A percentile compares a stretch with the other conserved stretches of the same genome.
phyloP scores from a whole-genome alignment of 495 filamentous ascomycete species.

The Endocarpon pusillum region DNA sequence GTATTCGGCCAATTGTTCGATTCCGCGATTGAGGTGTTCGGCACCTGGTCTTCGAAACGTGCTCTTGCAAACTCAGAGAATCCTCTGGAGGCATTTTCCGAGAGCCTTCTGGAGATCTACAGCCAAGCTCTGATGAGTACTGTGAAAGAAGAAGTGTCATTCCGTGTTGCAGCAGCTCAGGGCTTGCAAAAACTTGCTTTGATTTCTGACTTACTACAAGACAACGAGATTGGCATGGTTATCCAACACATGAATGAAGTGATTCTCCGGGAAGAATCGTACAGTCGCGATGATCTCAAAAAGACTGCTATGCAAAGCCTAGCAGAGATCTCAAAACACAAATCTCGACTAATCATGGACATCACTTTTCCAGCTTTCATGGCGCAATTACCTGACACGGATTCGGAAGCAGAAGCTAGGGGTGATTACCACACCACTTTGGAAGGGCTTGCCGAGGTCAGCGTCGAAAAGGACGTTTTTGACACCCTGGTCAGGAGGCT shows the following conservation, averaged over 20 bases:
- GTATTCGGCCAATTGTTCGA: constrained; percentile 41
- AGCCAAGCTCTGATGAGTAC: constrained; percentile 42
- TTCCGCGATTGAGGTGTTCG: constrained; percentile 38
- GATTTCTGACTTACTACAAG: constrained; percentile 38
- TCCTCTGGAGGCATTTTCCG: constrained; percentile 38
- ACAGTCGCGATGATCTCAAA: constrained; percentile 39
- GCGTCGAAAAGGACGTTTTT: constrained; percentile 45
- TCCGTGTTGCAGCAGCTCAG: constrained; percentile 41
- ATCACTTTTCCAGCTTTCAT: constrained; percentile 60
- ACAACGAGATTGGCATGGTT: constrained; percentile 44
- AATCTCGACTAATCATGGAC: constrained; percentile 49
- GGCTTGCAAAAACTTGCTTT: constrained; percentile 40
- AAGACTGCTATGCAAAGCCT: constrained; percentile 47
- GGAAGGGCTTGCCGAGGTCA: constrained; percentile 51
- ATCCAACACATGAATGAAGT: constrained; percentile 51
- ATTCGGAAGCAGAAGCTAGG: constrained; percentile 20
- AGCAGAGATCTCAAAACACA: constrained; percentile 45
- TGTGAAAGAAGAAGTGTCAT: constrained; percentile 47
- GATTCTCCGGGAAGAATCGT: constrained; percentile 38
- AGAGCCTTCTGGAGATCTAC: constrained; percentile 42
- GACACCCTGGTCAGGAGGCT: constrained; percentile 51
- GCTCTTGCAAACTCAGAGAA: constrained; percentile 22
- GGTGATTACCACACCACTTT: constrained; percentile 37
- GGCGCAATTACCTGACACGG: constrained; percentile 46
- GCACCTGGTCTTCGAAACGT: constrained; percentile 32